These are phyloP conservation scores for Venturia nashicola DNA, from an alignment of 2,329 filamentous ascomycete genomes.

Conservation along the genomic window DNA sequence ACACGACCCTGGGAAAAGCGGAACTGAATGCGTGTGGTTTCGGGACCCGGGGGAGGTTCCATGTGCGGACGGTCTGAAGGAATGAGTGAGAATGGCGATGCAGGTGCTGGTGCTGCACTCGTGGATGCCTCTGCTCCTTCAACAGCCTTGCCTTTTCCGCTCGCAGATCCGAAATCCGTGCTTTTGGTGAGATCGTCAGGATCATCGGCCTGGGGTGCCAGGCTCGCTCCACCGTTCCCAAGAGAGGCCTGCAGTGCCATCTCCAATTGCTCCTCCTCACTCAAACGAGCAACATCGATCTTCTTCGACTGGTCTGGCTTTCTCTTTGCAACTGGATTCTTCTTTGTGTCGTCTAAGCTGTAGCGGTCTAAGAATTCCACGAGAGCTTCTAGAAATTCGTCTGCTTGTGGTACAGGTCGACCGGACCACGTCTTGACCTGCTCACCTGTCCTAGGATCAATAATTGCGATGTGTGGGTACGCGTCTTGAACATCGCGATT, in stretches of 20 bases:
- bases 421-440: conserved; percentile 96
- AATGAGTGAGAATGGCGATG: conserved; percentile 52
- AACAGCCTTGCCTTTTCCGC: conserved; percentile 37
- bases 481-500: conserved; percentile 70
- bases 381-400: conserved; percentile 81
- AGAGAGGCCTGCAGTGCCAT: conserved; percentile 87
- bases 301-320: conserved; percentile 58
- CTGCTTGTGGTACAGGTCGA: conserved; percentile 58
- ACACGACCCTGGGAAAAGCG: conserved; percentile 72
- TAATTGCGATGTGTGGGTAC: conserved; percentile 90
- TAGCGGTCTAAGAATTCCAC: conserved; percentile 97
- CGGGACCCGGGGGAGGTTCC: conserved; percentile 62
- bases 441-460: conserved; percentile 91
- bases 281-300: conserved; percentile 75
- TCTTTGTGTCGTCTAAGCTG: conserved; percentile 74
- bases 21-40: conserved; percentile 83
- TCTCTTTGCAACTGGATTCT: conserved; percentile 79
- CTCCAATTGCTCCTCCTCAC: conserved; percentile 93
- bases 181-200: conserved; percentile 79
- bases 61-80: conserved; percentile 58
- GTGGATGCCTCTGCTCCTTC: conserved; percentile 14
- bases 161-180: conserved; percentile 27
- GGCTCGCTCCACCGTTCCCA: conserved; percentile 31
- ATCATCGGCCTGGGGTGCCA: conserved; percentile 50
- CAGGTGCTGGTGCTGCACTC: conserved; percentile 16